These are phyloP conservation scores for Dioscorea zingiberensis DNA, from an alignment of 106 monocot species.

Conservation along the genomic window DNA sequence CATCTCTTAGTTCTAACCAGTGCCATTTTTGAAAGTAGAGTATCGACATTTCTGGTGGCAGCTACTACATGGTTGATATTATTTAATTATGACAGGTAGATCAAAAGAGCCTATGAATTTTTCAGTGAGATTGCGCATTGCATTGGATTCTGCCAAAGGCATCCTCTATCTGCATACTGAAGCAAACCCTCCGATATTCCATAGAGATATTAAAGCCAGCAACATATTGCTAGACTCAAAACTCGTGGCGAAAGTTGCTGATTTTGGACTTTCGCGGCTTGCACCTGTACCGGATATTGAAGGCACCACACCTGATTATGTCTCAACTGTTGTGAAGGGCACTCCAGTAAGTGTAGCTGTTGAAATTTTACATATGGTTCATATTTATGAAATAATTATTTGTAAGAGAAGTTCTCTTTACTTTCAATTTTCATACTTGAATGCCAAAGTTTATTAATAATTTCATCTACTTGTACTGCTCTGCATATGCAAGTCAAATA, in stretches of 20 bases:
- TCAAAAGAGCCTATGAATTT: conserved; percentile 34
- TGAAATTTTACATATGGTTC: too few species aligned
- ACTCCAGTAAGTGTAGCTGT: conserved; percentile 65
- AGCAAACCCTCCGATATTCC: conserved; percentile 89
- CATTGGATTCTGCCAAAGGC: conserved; percentile 72
- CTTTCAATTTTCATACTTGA: too few species aligned
- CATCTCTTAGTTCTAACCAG: too few species aligned
- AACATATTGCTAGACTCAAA: conserved; percentile 80
- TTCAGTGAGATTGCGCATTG: conserved; percentile 54
- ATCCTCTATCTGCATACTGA: conserved; percentile 85
- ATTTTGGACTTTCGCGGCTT: conserved; percentile 89
- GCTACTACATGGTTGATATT: too few species aligned
- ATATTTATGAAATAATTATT: too few species aligned
- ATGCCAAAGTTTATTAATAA: too few species aligned
- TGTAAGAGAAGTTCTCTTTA: too few species aligned
- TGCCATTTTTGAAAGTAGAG: too few species aligned
- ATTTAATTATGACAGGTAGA: conserved; percentile 31
- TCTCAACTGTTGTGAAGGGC: conserved; percentile 89
- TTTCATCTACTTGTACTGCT: too few species aligned
- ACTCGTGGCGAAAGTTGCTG: conserved; percentile 77
- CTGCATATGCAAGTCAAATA: too few species aligned
- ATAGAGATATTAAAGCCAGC: conserved; percentile 94
- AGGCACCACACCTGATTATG: conserved; percentile 42
- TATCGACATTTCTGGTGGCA: too few species aligned
- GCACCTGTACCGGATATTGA: conserved; percentile 66